Evolutionary conservation across 169 alveolate genomes (phyloP).

Genomic region (Pseudocohnilembus persalinus): DNA sequence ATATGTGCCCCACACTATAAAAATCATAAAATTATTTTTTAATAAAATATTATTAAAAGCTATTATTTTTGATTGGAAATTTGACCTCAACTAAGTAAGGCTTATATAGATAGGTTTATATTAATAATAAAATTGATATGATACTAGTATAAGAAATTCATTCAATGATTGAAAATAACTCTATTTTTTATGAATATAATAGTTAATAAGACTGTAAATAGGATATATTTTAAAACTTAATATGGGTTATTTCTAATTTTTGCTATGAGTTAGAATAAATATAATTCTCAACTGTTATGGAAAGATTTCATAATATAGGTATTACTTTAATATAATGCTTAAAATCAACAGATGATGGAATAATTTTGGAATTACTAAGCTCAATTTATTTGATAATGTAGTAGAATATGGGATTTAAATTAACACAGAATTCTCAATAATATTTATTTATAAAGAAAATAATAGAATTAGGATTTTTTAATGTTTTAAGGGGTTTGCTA

Average conservation of each 20-base stretch:
- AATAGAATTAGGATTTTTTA: too few relatives aligned
- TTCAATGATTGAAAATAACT: background rate
- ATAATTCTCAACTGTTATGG: background rate
- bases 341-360: too few relatives aligned
- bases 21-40: too few relatives aligned
- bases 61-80: background rate
- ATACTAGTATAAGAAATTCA: background rate
- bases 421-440: too few relatives aligned
- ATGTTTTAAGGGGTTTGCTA: too few relatives aligned
- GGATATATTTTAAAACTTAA: too few relatives aligned
- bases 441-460: too few relatives aligned
- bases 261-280: background rate
- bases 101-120: background rate
- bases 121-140: background rate
- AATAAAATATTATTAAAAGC: background rate
- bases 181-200: background rate
- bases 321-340: too few relatives aligned
- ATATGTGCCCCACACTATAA: too few relatives aligned
- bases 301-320: background rate
- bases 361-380: too few relatives aligned
- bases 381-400: too few relatives aligned
- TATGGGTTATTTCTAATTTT: background rate
- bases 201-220: background rate
- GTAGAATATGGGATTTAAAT: too few relatives aligned
- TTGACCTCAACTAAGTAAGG: background rate